Conservation (phyloP, 1,284 basidiomycete species). For the Hypsizygus ulmarius region DNA sequence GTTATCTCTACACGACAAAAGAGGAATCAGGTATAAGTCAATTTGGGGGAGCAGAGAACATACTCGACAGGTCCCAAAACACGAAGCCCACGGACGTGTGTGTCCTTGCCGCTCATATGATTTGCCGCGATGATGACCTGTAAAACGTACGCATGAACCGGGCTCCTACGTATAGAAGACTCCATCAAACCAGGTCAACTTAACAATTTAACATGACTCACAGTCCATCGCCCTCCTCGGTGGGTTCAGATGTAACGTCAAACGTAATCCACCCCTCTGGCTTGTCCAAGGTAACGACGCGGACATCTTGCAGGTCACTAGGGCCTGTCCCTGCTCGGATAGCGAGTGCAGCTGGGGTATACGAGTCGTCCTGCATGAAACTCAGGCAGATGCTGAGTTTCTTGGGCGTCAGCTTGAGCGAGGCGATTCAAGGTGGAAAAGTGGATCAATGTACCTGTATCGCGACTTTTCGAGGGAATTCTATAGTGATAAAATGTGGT, state of each 20-base stretch:
- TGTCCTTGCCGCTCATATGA: constrained; percentile 98
- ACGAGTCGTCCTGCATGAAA: constrained; percentile 90
- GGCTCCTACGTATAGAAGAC: constrained; percentile 55
- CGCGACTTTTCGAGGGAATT: constrained; percentile 88
- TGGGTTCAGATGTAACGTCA: constrained; percentile 76
- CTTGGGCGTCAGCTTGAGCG: constrained; percentile 40
- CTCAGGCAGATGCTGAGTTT: constrained; percentile 91
- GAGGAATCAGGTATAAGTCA: background rate
- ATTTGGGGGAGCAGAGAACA: constrained; percentile 29
- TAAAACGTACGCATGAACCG: constrained; percentile 85
- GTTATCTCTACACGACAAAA: constrained; percentile 39
- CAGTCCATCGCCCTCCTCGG: constrained; percentile 75
- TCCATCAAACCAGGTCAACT: background rate
- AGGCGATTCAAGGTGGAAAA: background rate
- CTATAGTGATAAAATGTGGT: constrained; percentile 93
- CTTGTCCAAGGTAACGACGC: constrained; percentile 81
- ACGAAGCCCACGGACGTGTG: constrained; percentile 88
- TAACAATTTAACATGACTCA: constrained; percentile 32
- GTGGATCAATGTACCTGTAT: constrained; percentile 65
- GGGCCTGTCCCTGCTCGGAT: constrained; percentile 91
- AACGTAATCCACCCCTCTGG: constrained; percentile 97
- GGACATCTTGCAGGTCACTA: constrained; percentile 90
- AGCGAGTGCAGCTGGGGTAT: constrained; percentile 90
- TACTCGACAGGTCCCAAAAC: constrained; percentile 85
- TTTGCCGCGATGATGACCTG: constrained; percentile 92